Evolutionary conservation across 2,329 filamentous ascomycete genomes (phyloP).

Genomic region (Cercospora sesami): DNA sequence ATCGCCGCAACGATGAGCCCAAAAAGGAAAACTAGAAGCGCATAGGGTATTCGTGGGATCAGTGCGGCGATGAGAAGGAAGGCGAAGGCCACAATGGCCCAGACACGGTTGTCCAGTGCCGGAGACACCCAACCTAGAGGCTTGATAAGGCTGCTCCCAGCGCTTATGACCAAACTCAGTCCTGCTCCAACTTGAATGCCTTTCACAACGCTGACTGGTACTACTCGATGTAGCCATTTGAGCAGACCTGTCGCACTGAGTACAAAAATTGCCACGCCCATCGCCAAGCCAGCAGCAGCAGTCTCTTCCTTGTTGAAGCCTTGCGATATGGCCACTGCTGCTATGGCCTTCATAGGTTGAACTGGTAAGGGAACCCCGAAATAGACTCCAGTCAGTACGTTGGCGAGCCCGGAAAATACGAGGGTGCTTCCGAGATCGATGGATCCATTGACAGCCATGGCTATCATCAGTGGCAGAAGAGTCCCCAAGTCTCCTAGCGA

Average conservation of each 20-base stretch:
- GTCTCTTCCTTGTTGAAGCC: slow-evolving; percentile 68
- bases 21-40: slow-evolving; percentile 67
- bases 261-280: slow-evolving; percentile 69
- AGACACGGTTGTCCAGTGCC: slow-evolving; percentile 73
- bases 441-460: slow-evolving; percentile 73
- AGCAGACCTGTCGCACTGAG: slow-evolving; percentile 80
- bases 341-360: slow-evolving; percentile 88
- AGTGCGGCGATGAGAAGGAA: slow-evolving; percentile 67
- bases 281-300: slow-evolving; percentile 79
- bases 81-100: slow-evolving; percentile 72
- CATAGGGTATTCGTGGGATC: slow-evolving; percentile 71
- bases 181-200: slow-evolving; percentile 94
- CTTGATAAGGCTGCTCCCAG: slow-evolving; percentile 66
- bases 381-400: slow-evolving; percentile 74
- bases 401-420: slow-evolving; percentile 84
- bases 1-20: slow-evolving; percentile 64
- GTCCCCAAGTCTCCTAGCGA: slow-evolving; percentile 88
- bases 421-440: slow-evolving; percentile 82
- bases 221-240: slow-evolving; percentile 67
- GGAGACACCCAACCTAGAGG: slow-evolving; percentile 68
- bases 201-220: slow-evolving; percentile 86
- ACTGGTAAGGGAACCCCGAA: slow-evolving; percentile 91
- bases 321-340: slow-evolving; percentile 78
- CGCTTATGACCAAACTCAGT: slow-evolving; percentile 75
- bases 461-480: slow-evolving; percentile 83